Base-by-base conservation (phyloP, 2,329 filamentous ascomycete genomes). In the Aspergillus sojae region DNA sequence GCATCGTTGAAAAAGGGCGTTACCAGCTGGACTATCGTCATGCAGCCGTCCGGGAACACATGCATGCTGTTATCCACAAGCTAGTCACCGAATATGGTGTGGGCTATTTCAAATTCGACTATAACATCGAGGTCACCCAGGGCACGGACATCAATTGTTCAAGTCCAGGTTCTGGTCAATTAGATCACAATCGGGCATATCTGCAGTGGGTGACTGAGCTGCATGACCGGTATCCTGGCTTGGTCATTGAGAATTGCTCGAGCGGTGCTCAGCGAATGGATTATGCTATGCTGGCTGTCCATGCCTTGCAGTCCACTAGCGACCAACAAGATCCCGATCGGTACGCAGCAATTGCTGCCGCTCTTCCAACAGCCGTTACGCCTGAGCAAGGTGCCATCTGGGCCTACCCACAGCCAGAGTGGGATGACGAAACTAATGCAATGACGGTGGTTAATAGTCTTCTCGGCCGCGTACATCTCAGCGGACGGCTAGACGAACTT, bases 21-120 rank as follows among this genome's bases (percentile, higher is more conserved):
- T 77, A 69, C 34, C 76, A 78, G 56, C 70, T 79, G 1, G 76
- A 79, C 60, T 78, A 66, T 60, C 69, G 76, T 1, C 74, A 77
- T 41, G 58, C 67, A 0, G 69, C 61, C 0, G 75, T 78, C 0
- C 63, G 62, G 2, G 57, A 65, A 4, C 64, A 62, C 10, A 72
- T 77, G 69, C 62, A 70, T 6, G 39, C 52, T 3, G 63, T 77
- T 10, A 65, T 78, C 11, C 64, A 73, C 21, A 57, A 65, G 0
- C 64, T 74, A 0, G 68, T 77, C 0, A 39, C 46, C 2, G 50
- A 75, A 1, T 75, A 72, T 16, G 74, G 74, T 0, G 74, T 67
- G 4, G 71, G 75, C 0, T 78, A 75, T 55, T 78, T 78, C 68
- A 78, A 78, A 48, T 78, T 78, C 48, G 76, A 78, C 62, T 78